Evolutionary conservation across 2,329 filamentous ascomycete genomes (phyloP).

Genomic region (Exutisphaerella laricina): DNA sequence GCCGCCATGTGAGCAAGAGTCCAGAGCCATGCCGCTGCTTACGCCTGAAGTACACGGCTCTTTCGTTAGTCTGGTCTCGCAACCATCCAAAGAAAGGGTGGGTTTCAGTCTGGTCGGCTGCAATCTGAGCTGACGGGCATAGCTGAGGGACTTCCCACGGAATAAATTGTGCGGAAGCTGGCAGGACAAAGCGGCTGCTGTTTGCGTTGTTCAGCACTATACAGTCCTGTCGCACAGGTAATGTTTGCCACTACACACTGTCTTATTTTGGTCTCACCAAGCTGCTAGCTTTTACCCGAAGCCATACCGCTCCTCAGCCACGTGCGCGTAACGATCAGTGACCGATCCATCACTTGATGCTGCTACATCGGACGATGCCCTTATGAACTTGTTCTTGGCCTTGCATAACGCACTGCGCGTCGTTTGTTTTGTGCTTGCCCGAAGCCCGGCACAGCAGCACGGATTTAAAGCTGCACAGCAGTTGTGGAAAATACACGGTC

Average conservation of each 20-base stretch:
- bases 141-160: background rate
- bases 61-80: background rate
- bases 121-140: background rate
- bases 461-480: too few relatives aligned
- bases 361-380: background rate
- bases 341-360: background rate
- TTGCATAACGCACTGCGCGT: background rate
- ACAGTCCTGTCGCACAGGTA: slow-evolving; percentile 8
- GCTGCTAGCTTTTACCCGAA: slow-evolving; percentile 4
- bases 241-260: background rate
- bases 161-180: background rate
- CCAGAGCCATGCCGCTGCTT: background rate
- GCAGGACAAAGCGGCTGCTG: slow-evolving; percentile 2
- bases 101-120: background rate
- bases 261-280: background rate
- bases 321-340: slow-evolving; percentile 3
- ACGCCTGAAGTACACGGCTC: slow-evolving; percentile 1
- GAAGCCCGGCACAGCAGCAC: too few relatives aligned
- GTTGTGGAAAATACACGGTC: too few relatives aligned
- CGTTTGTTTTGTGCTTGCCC: too few relatives aligned
- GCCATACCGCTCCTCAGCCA: slow-evolving; percentile 6
- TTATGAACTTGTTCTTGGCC: background rate
- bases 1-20: background rate
- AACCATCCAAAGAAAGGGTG: background rate
- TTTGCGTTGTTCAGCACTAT: slow-evolving; percentile 5